Conservation (phyloP, 1,139 yeast genomes). For the Lodderomyces pseudojiufengensis region DNA sequence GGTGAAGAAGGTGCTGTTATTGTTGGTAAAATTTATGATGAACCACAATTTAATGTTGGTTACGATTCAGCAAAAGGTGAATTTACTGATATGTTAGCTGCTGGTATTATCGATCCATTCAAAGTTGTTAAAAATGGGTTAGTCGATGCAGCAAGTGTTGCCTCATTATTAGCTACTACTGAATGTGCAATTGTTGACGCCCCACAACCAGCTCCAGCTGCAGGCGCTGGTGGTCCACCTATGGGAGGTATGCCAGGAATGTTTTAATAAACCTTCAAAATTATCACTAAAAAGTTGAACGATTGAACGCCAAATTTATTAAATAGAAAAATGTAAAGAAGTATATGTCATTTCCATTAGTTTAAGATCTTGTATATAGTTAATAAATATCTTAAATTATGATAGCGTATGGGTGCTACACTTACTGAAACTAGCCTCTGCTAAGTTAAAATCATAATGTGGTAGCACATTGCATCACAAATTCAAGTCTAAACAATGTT, state of each 20-base stretch:
- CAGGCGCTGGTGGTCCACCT: constrained; percentile 59
- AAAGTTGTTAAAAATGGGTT: constrained; percentile 97
- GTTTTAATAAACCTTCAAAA: too few relatives aligned
- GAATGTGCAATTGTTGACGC: constrained; percentile 99
- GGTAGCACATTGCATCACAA: too few relatives aligned
- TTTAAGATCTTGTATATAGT: too few relatives aligned
- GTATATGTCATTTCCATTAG: too few relatives aligned
- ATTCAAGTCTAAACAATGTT: too few relatives aligned
- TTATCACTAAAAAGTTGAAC: too few relatives aligned
- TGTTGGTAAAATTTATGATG: constrained; percentile 91
- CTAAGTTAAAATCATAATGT: too few relatives aligned
- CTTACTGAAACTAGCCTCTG: too few relatives aligned
- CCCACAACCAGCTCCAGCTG: constrained; percentile 80
- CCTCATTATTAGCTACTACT: constrained; percentile 95
- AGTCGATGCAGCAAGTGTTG: constrained; percentile 97
- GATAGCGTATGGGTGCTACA: too few relatives aligned
- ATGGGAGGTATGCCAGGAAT: constrained; percentile 43
- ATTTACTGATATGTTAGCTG: constrained; percentile 92
- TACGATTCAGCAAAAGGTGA: constrained; percentile 93
- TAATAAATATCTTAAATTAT: too few relatives aligned
- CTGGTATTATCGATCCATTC: constrained; percentile 99
- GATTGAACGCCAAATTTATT: too few relatives aligned
- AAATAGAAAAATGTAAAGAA: too few relatives aligned
- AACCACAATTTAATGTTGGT: constrained; percentile 85
- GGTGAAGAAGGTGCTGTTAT: constrained; percentile 98